phyloP scores from a whole-genome alignment of 345 rosid genomes.

The Chamaenerion angustifolium region DNA sequence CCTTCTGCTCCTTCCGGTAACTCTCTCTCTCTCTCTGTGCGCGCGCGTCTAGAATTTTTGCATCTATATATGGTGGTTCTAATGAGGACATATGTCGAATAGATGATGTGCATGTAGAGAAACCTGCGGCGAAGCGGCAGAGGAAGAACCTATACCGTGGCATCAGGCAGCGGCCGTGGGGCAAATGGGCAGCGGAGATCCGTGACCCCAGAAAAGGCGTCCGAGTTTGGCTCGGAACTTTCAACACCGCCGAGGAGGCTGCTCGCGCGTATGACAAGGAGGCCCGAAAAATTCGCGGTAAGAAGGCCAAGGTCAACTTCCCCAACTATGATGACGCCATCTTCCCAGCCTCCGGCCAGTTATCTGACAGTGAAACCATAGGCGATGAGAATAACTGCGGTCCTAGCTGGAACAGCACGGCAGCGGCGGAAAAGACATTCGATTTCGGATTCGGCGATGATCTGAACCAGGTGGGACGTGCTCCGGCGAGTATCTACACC shows the following conservation, averaged over 20 bases:
- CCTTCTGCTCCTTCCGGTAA: constrained; percentile 25
- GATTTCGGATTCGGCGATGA: constrained; percentile 18
- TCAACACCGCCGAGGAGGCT: constrained; percentile 81
- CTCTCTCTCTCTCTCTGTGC: neutral
- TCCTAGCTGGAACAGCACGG: neutral
- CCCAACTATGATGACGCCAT: constrained; percentile 37
- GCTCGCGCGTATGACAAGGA: constrained; percentile 83
- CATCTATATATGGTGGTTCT: neutral
- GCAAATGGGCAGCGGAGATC: constrained; percentile 96
- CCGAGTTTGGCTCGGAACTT: constrained; percentile 94
- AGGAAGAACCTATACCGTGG: constrained; percentile 79
- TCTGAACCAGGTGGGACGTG: constrained; percentile 17
- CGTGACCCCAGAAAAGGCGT: constrained; percentile 89
- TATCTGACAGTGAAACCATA: neutral
- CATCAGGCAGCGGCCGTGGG: constrained; percentile 92
- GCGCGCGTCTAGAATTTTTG: neutral
- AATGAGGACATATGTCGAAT: constrained; percentile 16
- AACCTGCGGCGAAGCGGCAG: constrained; percentile 35
- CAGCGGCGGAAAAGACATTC: neutral
- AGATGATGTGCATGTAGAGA: constrained; percentile 29
- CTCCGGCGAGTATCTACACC: neutral
- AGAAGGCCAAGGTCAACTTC: constrained; percentile 79
- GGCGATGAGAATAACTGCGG: constrained; percentile 3
- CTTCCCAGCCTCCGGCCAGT: neutral
- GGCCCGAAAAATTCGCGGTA: constrained; percentile 75